Conservation (phyloP, 768 basidiomycete genomes). For the Saitozyma podzolica region DNA sequence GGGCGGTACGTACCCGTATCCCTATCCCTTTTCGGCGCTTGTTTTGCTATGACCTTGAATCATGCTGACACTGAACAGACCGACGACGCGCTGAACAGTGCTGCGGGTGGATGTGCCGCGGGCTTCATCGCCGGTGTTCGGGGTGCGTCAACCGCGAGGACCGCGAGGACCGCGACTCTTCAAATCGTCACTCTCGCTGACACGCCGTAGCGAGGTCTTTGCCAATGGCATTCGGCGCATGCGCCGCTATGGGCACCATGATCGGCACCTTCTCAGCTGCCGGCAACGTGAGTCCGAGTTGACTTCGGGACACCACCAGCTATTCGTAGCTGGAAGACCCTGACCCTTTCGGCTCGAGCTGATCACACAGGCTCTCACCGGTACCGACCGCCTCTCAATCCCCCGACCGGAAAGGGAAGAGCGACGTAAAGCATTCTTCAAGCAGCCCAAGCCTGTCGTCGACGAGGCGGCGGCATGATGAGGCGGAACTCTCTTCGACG, state of each 20-base stretch:
- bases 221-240: constrained; percentile 76
- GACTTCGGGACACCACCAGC: background rate
- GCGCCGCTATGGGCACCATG: constrained; percentile 72
- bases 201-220: constrained; percentile 63
- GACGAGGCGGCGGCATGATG: constrained; percentile 11
- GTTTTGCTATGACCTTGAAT: background rate
- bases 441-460: constrained; percentile 54
- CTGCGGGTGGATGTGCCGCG: constrained; percentile 85
- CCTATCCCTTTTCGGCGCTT: constrained; percentile 39
- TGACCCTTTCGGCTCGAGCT: background rate
- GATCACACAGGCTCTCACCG: constrained; percentile 37
- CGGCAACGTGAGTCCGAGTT: constrained; percentile 57
- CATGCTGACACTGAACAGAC: constrained; percentile 35
- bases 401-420: constrained; percentile 61
- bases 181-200: constrained; percentile 2
- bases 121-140: constrained; percentile 86
- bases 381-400: constrained; percentile 37
- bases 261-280: constrained; percentile 80
- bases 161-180: background rate
- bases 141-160: constrained; percentile 57
- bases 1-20: constrained; percentile 54
- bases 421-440: constrained; percentile 78
- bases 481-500: background rate
- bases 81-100: constrained; percentile 78
- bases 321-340: background rate